Base-by-base conservation (phyloP, 1,284 basidiomycete genomes). In the Omphalotus olearius region DNA sequence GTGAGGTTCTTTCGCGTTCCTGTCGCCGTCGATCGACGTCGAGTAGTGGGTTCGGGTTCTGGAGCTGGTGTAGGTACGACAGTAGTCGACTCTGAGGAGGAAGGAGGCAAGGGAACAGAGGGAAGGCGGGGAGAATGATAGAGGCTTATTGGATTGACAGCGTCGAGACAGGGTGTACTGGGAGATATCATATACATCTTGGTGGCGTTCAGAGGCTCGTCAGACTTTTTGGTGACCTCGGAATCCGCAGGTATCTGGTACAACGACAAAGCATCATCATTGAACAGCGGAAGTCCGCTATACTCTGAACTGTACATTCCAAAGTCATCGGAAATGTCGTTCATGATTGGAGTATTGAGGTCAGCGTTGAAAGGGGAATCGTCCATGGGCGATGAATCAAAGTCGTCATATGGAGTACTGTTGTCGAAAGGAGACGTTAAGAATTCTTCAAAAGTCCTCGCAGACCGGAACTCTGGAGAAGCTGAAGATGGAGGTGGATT, bases 271-370 rank as follows among this genome's bases (percentile, higher is more conserved):
- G 44, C 49, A 14, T 41, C 41, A 33, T 56, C 52, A 9, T 41
- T 28, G 28, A 56, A 50, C 2, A 56, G 41, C 10, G 51, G 42
- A 38, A 52, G 51, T 25, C 23, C 44, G 17, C 51, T 18, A 45
- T 59, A 59, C 23, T 26, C 55, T n/a, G 30, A 33, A 33, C 20
- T 5, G 53, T 52, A 45, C 13, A 41, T 51, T 11, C 60, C 59
- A 53, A 64, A 45, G 47, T 13, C 62, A 45, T 62, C 52, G 45
- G 66, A 71, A 36, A 67, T 36, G 17, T 69, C 68, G 41, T 63
- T 69, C 43, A 77, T 59, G n/a, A 75, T 66, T 2, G 84, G 85
- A 0, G 85, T 85, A 4, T 69, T 74, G 54, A 86, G 75, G 62
- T 80, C 74, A 33, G 83, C 79, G 10, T 75, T 73, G 51, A 71